These are phyloP conservation scores for Globisporangium echinulatum DNA, from an alignment of 352 stramenopile genomes.

Conservation along the genomic window DNA sequence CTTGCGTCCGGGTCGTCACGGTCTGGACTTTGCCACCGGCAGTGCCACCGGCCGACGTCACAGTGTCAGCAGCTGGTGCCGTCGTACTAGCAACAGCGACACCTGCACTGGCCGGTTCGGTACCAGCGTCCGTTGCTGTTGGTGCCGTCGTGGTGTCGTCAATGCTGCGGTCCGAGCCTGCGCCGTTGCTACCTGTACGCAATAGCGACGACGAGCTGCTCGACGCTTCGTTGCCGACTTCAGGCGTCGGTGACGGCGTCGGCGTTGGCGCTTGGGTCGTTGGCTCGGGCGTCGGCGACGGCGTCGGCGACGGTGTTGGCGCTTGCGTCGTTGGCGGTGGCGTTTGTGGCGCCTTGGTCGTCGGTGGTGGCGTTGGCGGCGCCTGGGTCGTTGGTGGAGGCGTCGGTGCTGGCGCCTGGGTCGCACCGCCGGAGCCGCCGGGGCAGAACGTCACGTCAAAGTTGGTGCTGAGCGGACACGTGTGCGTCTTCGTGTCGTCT, in stretches of 20 bases:
- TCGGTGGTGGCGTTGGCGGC: slow-evolving; percentile 10
- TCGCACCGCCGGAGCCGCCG: slow-evolving; percentile 9
- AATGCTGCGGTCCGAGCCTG: slow-evolving; percentile 12
- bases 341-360: slow-evolving; percentile 14
- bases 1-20: neutral
- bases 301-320: slow-evolving; percentile 3
- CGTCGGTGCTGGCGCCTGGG: slow-evolving; percentile 12
- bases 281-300: slow-evolving; percentile 2
- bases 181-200: neutral
- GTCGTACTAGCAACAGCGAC: neutral
- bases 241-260: neutral
- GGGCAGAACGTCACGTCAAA: slow-evolving; percentile 62
- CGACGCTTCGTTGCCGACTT: slow-evolving; percentile 9
- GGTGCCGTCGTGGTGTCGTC: slow-evolving; percentile 9
- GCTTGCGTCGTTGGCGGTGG: slow-evolving; percentile 13
- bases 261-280: slow-evolving; percentile 13
- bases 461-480: slow-evolving; percentile 35
- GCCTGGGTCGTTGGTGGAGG: slow-evolving; percentile 13
- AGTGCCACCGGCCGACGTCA: neutral
- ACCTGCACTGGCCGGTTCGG: neutral
- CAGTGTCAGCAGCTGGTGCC: neutral
- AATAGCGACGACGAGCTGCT: slow-evolving; percentile 5
- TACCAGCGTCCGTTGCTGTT: slow-evolving; percentile 9
- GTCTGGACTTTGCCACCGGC: neutral
- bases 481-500: slow-evolving; percentile 68